A percentile compares a stretch with the other conserved stretches of the same genome.
Conservation (phyloP, 2,329 filamentous ascomycete genomes). For the Nannizzia gypsea region DNA sequence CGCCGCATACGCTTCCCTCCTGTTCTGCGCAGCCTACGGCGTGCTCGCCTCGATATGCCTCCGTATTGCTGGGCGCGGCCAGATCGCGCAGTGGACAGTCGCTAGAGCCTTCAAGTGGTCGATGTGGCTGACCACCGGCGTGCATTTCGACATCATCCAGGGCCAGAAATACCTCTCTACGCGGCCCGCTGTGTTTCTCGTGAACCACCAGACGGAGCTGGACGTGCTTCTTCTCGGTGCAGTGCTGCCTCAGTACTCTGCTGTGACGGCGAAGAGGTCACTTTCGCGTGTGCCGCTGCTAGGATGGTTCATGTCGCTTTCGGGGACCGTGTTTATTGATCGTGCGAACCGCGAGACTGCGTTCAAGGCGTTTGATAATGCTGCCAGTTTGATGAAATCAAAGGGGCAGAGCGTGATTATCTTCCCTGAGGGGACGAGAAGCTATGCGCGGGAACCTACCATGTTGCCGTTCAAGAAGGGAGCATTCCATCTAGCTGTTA, state of each 20-base stretch:
- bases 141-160: conserved; percentile 60
- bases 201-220: conserved; percentile 92
- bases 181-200: conserved; percentile 79
- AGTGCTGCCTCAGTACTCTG: conserved; percentile 85
- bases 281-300: conserved; percentile 70
- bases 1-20: conserved; percentile 34
- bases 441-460: conserved; percentile 68
- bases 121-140: conserved; percentile 64
- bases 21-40: conserved; percentile 55
- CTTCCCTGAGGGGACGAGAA: conserved; percentile 72
- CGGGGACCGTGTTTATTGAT: conserved; percentile 89
- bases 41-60: conserved; percentile 61
- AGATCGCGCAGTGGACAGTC: conserved; percentile 74
- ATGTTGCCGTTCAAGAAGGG: conserved; percentile 98
- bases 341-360: conserved; percentile 73
- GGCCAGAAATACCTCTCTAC: conserved; percentile 53
- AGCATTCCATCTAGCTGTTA: conserved; percentile 88
- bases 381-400: conserved; percentile 64
- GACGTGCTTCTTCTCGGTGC: conserved; percentile 83
- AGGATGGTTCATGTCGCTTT: conserved; percentile 87
- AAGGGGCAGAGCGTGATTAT: conserved; percentile 51
- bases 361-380: conserved; percentile 71
- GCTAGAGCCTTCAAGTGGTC: conserved; percentile 67
- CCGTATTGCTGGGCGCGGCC: conserved; percentile 57
- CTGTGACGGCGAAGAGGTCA: conserved; percentile 81